phyloP scores from a whole-genome alignment of 306 rosid species.

The Quillaja saponaria region DNA sequence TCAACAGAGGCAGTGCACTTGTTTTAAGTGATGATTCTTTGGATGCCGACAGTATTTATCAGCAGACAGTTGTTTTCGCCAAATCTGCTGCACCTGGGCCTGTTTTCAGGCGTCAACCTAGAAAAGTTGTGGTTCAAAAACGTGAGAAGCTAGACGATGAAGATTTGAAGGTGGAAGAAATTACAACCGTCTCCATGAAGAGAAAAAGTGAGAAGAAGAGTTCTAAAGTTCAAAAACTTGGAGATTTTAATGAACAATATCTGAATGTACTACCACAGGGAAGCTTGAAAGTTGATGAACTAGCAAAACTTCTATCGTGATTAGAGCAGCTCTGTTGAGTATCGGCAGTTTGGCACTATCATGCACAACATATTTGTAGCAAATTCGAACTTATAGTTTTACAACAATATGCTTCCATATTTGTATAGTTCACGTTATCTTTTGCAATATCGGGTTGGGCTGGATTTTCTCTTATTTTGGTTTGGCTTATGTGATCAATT shows the following conservation, averaged over 20 bases:
- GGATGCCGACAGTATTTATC: slow-evolving; percentile 69
- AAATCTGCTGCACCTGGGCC: slow-evolving; percentile 73
- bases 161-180: slow-evolving; percentile 35
- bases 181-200: slow-evolving; percentile 22
- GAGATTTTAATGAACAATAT: slow-evolving; percentile 48
- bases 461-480: not conserved
- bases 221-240: slow-evolving; percentile 40
- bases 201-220: slow-evolving; percentile 46
- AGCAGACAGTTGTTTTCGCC: slow-evolving; percentile 58
- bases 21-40: slow-evolving; percentile 50
- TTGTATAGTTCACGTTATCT: not conserved
- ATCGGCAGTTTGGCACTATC: not conserved
- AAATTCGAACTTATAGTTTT: not conserved
- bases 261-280: slow-evolving; percentile 70
- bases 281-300: slow-evolving; percentile 80
- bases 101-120: slow-evolving; percentile 44
- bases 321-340: not conserved
- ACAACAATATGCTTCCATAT: not conserved
- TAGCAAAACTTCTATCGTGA: slow-evolving; percentile 72
- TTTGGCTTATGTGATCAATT: too few relatives aligned
- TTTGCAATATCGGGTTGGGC: not conserved
- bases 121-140: slow-evolving; percentile 34
- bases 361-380: slow-evolving; percentile 10
- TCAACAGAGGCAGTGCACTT: slow-evolving; percentile 68
- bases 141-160: slow-evolving; percentile 34